These are phyloP conservation scores for Citrus trifoliata DNA, from an alignment of 345 rosid genomes.

Conservation along the genomic window DNA sequence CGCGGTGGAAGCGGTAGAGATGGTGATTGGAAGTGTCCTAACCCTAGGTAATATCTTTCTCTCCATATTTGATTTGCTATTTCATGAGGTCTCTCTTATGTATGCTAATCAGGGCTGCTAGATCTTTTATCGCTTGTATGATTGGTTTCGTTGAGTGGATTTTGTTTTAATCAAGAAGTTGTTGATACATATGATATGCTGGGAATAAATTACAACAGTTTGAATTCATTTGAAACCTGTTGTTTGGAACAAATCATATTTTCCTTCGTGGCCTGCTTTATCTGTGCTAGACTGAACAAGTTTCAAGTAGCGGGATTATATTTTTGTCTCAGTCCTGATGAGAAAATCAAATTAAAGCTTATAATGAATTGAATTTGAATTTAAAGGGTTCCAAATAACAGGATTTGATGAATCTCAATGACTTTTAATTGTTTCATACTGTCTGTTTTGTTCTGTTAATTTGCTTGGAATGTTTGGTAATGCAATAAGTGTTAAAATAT, in stretches of 20 bases:
- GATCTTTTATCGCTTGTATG: neutral
- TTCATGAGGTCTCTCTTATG: neutral
- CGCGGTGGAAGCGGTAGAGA: constrained; percentile 84
- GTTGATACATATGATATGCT: neutral
- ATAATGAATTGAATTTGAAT: neutral
- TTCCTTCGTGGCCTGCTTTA: neutral
- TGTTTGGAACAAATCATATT: neutral
- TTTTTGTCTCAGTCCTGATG: neutral
- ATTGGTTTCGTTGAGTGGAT: neutral
- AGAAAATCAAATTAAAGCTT: no score
- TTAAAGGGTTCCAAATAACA: neutral
- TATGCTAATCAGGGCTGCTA: neutral
- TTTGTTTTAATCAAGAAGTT: neutral
- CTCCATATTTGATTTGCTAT: neutral
- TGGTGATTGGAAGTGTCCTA: constrained; percentile 95
- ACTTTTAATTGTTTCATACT: neutral
- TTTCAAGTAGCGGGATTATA: neutral
- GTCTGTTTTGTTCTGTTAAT: neutral
- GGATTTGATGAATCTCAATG: neutral
- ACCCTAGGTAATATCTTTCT: constrained; percentile 54
- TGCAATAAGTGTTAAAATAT: neutral
- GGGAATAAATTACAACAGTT: neutral
- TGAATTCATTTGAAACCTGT: neutral
- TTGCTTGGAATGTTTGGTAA: neutral
- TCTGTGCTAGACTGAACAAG: neutral